A percentile compares a stretch with the other conserved stretches of the same genome.
These are phyloP conservation scores for Diaporthe longicolla DNA, from an alignment of 2,329 filamentous ascomycete genomes.

Conservation along the genomic window DNA sequence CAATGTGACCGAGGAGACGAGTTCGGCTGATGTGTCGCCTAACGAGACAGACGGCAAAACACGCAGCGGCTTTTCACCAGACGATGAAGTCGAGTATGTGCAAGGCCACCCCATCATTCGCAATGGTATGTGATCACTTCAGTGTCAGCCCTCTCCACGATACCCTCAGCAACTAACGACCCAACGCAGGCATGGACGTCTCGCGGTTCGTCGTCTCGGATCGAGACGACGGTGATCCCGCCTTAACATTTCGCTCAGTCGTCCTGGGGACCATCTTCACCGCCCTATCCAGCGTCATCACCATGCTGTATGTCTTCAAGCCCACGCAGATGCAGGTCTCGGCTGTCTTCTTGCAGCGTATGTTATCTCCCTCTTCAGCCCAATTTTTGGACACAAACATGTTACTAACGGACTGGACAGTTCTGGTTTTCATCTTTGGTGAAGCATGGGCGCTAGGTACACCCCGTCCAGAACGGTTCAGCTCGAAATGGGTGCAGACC, in stretches of 20 bases:
- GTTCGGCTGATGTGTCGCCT: neutral
- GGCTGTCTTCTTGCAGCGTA: constrained; percentile 25
- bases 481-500: constrained; percentile 1
- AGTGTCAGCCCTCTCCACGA: neutral
- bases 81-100: constrained; percentile 8
- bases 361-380: neutral
- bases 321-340: constrained; percentile 21
- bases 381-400: too few relatives aligned
- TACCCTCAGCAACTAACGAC: neutral
- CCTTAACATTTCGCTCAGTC: constrained; percentile 1
- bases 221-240: constrained; percentile 17
- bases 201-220: constrained; percentile 8
- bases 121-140: neutral
- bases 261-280: constrained; percentile 13
- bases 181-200: neutral
- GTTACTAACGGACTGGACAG: neutral
- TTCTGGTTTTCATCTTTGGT: constrained; percentile 16
- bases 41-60: neutral
- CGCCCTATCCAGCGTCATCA: constrained; percentile 13
- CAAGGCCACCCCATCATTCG: constrained; percentile 8
- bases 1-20: neutral
- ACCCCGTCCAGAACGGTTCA: neutral
- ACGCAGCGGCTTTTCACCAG: neutral
- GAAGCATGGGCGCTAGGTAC: constrained; percentile 11
- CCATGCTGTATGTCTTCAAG: constrained; percentile 22